Evolutionary conservation across 345 rosid genomes (phyloP).

Genomic region (Cardamine resedifolia): DNA sequence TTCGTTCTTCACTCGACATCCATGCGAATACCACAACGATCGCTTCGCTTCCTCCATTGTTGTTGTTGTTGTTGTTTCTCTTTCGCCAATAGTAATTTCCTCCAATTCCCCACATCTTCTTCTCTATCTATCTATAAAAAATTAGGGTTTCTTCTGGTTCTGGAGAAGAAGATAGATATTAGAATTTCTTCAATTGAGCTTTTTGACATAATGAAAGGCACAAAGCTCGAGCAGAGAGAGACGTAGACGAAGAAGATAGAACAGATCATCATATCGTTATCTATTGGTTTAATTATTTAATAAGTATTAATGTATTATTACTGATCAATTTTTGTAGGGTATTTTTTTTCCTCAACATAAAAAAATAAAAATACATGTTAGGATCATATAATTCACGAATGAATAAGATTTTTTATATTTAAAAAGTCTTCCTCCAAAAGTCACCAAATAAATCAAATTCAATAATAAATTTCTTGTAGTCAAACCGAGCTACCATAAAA

Average conservation of each 20-base stretch:
- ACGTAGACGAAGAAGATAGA: constrained; percentile 35
- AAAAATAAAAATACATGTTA: too few relatives aligned
- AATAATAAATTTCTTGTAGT: too few relatives aligned
- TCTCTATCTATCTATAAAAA: not conserved
- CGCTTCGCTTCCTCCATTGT: constrained; percentile 47
- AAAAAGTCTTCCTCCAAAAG: too few relatives aligned
- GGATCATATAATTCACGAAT: too few relatives aligned
- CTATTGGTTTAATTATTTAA: not conserved
- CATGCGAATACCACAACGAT: constrained; percentile 78
- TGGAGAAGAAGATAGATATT: not conserved
- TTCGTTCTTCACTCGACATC: constrained; percentile 82
- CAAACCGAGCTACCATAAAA: too few relatives aligned
- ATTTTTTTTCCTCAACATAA: too few relatives aligned
- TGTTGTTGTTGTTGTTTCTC: constrained; percentile 37
- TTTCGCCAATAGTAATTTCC: constrained; percentile 80
- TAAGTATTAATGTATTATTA: too few relatives aligned
- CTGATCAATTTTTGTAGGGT: too few relatives aligned
- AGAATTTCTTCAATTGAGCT: not conserved
- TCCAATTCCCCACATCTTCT: constrained; percentile 76
- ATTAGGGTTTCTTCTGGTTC: constrained; percentile 3
- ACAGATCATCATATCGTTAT: constrained; percentile 29
- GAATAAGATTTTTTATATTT: too few relatives aligned
- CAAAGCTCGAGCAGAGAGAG: constrained; percentile 35
- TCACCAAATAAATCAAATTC: too few relatives aligned
- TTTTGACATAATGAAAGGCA: constrained; percentile 24